Conservation (phyloP, 768 basidiomycete species). For the Dendrothele bispora region DNA sequence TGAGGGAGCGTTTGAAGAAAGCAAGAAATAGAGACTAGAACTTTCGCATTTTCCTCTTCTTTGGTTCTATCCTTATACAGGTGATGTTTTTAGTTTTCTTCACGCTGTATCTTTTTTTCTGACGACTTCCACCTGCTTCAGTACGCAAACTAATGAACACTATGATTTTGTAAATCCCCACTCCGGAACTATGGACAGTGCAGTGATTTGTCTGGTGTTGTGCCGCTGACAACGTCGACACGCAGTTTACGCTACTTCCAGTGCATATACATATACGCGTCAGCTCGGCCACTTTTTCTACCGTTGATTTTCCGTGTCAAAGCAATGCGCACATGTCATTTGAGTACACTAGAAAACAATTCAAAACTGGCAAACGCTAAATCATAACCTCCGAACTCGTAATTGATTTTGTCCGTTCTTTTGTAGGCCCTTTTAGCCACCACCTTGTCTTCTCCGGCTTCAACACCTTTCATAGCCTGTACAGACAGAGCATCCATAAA, state of each 20-base stretch:
- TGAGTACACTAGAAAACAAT: conserved; percentile 27
- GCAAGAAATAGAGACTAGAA: conserved; percentile 34
- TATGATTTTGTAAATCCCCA: too few relatives aligned
- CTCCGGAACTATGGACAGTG: conserved; percentile 11
- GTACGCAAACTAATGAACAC: too few relatives aligned
- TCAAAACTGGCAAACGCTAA: conserved; percentile 90
- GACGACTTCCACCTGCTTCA: too few relatives aligned
- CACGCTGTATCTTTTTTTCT: too few relatives aligned
- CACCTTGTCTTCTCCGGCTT: not conserved
- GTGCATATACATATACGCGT: not conserved
- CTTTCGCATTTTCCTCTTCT: too few relatives aligned
- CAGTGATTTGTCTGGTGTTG: not conserved
- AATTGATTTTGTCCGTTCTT: conserved; percentile 96
- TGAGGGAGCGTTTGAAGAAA: conserved; percentile 45
- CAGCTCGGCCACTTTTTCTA: conserved; percentile 11
- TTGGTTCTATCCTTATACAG: too few relatives aligned
- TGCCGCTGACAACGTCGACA: not conserved
- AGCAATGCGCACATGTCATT: conserved; percentile 3
- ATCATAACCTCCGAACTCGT: conserved; percentile 93
- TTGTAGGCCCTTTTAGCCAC: conserved; percentile 46
- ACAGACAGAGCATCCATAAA: conserved; percentile 66
- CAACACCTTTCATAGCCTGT: not conserved
- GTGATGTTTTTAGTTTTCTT: too few relatives aligned
- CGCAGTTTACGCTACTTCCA: not conserved
- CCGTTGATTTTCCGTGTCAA: conserved; percentile 16